phyloP scores from a whole-genome alignment of 306 rosid species.

The Styphnolobium japonicum region DNA sequence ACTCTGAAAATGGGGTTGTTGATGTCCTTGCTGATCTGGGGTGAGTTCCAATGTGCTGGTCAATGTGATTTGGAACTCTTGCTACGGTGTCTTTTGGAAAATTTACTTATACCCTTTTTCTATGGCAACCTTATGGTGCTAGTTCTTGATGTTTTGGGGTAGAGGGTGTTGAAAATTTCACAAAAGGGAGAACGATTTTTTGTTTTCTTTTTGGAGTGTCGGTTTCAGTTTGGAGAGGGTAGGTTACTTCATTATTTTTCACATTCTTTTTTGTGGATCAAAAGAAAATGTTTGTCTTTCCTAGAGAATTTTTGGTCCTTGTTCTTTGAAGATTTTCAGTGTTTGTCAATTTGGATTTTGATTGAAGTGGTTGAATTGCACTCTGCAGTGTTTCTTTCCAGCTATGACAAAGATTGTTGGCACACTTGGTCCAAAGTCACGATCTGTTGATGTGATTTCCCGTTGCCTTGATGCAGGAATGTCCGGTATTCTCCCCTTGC shows the following conservation, averaged over 20 bases:
- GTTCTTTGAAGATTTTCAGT: slow-evolving; percentile 10
- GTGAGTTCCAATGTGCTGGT: not conserved
- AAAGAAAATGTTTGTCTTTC: not conserved
- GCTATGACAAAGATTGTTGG: slow-evolving; percentile 91
- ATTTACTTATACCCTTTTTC: not conserved
- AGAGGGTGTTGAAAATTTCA: not conserved
- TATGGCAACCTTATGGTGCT: not conserved
- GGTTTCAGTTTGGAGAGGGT: not conserved
- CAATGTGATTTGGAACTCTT: not conserved
- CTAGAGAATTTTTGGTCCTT: not conserved
- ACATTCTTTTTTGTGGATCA: not conserved
- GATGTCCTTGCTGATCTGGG: not conserved
- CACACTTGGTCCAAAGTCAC: slow-evolving; percentile 79
- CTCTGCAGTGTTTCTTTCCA: slow-evolving; percentile 67
- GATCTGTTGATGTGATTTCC: slow-evolving; percentile 66
- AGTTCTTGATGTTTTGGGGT: not conserved
- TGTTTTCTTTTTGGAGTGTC: not conserved
- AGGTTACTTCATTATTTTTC: not conserved
- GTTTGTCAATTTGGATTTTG: slow-evolving; percentile 10
- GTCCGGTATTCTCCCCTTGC: slow-evolving; percentile 57
- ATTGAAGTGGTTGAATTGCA: slow-evolving; percentile 19
- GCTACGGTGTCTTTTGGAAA: not conserved
- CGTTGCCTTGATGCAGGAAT: slow-evolving; percentile 81
- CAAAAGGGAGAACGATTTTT: not conserved
- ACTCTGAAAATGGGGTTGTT: not conserved